These are phyloP conservation scores for Fonsecaea pugnacius DNA, from an alignment of 2,329 filamentous ascomycete species.

Conservation along the genomic window DNA sequence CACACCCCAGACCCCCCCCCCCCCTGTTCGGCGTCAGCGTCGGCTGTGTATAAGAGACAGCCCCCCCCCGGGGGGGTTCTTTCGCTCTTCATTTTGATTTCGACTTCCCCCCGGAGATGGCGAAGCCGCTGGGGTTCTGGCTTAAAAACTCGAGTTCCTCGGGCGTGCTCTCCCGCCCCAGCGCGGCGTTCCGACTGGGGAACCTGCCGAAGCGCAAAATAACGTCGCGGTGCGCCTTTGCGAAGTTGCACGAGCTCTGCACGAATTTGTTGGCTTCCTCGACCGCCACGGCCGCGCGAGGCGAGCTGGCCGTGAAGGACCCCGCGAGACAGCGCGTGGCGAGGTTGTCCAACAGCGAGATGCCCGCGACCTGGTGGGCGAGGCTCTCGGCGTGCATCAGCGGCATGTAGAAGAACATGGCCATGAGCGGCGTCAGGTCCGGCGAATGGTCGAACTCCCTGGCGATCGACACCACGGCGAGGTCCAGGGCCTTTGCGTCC, in stretches of 20 bases:
- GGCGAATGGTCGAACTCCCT: slow-evolving; percentile 38
- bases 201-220: slow-evolving; percentile 39
- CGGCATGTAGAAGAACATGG: slow-evolving; percentile 41
- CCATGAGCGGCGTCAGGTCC: slow-evolving; percentile 34
- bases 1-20: no score
- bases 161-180: slow-evolving; percentile 33
- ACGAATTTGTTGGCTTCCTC: slow-evolving; percentile 29
- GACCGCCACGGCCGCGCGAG: slow-evolving; percentile 4
- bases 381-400: slow-evolving; percentile 46
- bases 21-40: no score
- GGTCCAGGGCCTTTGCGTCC: slow-evolving; percentile 39
- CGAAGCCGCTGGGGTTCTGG: slow-evolving; percentile 29
- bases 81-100: not conserved
- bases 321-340: slow-evolving; percentile 25
- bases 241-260: slow-evolving; percentile 31
- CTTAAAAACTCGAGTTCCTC: slow-evolving; percentile 31
- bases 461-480: slow-evolving; percentile 40
- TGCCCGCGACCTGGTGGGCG: slow-evolving; percentile 40
- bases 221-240: slow-evolving; percentile 35
- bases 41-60: no score
- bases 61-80: no score
- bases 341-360: slow-evolving; percentile 37
- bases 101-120: not conserved
- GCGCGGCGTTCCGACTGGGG: slow-evolving; percentile 37
- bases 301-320: not conserved